Base-by-base conservation (phyloP, 768 basidiomycete species). In the Termitomyces sp. region DNA sequence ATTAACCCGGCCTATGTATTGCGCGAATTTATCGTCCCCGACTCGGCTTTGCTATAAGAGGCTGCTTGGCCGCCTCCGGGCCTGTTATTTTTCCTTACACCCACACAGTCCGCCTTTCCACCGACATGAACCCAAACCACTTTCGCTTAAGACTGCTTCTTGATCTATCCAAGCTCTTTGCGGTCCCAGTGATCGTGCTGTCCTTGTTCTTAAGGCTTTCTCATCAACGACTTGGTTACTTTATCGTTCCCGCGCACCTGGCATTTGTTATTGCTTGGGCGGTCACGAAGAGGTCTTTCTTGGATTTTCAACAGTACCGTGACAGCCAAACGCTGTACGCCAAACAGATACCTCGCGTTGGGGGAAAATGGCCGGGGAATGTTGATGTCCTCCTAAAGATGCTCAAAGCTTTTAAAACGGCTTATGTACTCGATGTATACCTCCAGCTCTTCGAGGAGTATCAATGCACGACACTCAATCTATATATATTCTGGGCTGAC, bases 331-430 rank as follows among this genome's bases (percentile, higher is more conserved):
- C 72, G 32, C 68, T 85, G 14, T 78, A 80, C 5, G 84, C 84
- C 6, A 72, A 73, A 58, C 74, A 69, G 2, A 81, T 86, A 47
- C 85, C 84, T 4, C 71, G 77, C 19, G 82, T 89, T 16, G 72
- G 79, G 17, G 88, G 88, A 7, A 84, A 80, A 72, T 88, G 86
- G 85, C 88, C 87, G 4, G 89, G 89, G n/a, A 90, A 90, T 66
- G 71, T 90, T 62, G 89, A 91, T 63, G 68, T 90, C 47, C 76
- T 88, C 56, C 64, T 87, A 46, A 73, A 70, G 53, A 80, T 86
- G 74, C 75, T 80, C 62, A 72, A 72, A 21, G 80, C 81, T 0
- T 80, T 83, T 67, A 77, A 81, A 60, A 82, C 77, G 21, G 78
- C 78, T 63, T 90, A 90, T 66, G 73, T 84, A 14, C 77, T 82